Evolutionary conservation across 805 yeast genomes (phyloP), one percentile per base, ranked within the genome.

Genomic region (Babjeviella inositovora): DNA sequence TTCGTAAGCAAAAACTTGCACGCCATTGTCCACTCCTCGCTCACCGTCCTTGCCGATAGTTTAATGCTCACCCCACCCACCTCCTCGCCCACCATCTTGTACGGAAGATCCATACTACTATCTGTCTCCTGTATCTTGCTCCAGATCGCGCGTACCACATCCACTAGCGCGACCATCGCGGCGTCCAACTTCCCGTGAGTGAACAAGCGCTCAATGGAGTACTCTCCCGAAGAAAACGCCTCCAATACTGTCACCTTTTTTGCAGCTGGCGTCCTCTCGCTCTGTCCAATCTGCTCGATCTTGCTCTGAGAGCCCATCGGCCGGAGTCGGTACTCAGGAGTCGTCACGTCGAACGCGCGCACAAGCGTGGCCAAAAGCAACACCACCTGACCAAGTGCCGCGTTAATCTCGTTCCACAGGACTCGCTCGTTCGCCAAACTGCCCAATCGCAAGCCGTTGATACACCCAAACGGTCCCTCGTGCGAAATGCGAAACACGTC

Each of bases 331-430:
- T 77, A 85, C 4, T 67, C 66, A 0, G 52, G 49, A 6, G 80
- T 40, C 15, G 57, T 56, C 13, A 81, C 43, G 6, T 64, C 55
- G 15, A 82, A 52, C 20, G 72, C 55, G 8, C 65, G 51, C 2
- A 65, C 46, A 3, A 84, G 57, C 2, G 87, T 79, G 1, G 73
- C 59, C 15, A 85, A 41, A 11, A 87, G 45, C 8, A 82, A 47
- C 2, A 80, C 63, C 2, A 85, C 50, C 33, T 85, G 94, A 0
- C 97, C 97, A 35, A 85, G 48, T 0, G 93, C 95, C 2, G 92
- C 90, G 40, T 84, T 85, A 20, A 82, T 73, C 36, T 85, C 97
- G 25, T 80, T 68, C 93, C 93, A 82, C 2, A 92, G 75, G 0
- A 85, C 79, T 29, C 59, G 63, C 25, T 52, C 45, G 6, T 57